A percentile compares a stretch with the other conserved stretches of the same genome.
phyloP scores from a whole-genome alignment of 2,329 filamentous ascomycete species.

The Microcera coccophila region DNA sequence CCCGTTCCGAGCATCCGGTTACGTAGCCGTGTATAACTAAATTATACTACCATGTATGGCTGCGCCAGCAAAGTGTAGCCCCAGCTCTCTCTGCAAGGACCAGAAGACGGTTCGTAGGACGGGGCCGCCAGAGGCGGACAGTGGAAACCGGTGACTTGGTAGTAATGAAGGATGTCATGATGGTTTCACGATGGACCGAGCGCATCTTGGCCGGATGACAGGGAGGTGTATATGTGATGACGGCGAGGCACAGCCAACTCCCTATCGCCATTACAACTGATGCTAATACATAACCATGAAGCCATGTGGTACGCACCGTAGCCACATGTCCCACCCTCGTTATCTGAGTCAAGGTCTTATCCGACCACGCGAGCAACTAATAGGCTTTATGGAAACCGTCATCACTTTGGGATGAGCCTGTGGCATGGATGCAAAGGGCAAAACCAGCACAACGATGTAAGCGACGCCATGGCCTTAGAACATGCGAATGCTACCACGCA shows the following conservation, averaged over 20 bases:
- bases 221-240: neutral
- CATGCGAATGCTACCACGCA: neutral
- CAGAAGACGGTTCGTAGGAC: no score
- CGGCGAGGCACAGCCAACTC: no score
- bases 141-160: neutral
- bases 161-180: conserved; percentile 1
- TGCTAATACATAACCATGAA: no score
- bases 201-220: no score
- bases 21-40: no score
- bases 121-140: neutral
- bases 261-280: no score
- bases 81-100: no score
- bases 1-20: no score
- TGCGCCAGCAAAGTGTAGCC: no score
- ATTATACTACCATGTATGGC: no score
- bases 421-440: neutral
- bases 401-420: neutral
- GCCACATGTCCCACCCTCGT: neutral
- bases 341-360: neutral
- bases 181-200: neutral
- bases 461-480: neutral
- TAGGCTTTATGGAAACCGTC: neutral
- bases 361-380: neutral
- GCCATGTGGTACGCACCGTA: no score
- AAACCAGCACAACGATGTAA: neutral